Evolutionary conservation across 768 basidiomycete genomes (phyloP).

Genomic region (Hericium erinaceus): DNA sequence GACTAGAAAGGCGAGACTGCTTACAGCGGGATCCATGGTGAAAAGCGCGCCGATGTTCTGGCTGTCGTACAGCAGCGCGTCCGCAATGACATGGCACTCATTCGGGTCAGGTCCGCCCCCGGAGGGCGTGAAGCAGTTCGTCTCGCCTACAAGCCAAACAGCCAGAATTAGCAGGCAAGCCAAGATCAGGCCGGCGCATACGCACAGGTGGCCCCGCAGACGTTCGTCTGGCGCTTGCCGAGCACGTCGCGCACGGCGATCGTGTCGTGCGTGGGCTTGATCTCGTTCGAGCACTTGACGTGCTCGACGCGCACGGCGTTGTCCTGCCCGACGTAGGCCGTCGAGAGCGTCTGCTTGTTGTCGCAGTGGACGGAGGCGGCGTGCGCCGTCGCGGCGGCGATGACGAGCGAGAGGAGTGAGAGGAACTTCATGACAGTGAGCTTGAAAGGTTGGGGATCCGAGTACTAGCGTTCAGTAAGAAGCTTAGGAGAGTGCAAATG

Average conservation of each 20-base stretch:
- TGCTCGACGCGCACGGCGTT: neutral
- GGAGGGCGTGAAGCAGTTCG: slow-evolving; percentile 36
- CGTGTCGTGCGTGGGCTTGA: neutral
- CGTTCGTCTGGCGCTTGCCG: neutral
- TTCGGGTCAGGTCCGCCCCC: slow-evolving; percentile 40
- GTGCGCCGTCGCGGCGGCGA: neutral
- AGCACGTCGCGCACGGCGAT: neutral
- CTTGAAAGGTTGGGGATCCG: too few species aligned
- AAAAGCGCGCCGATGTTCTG: slow-evolving; percentile 32
- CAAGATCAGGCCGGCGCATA: neutral
- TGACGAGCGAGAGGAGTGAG: neutral
- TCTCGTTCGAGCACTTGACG: slow-evolving; percentile 1
- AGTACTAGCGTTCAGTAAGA: too few species aligned
- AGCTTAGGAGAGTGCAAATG: too few species aligned
- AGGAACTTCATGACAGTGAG: neutral
- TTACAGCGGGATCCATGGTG: slow-evolving; percentile 1
- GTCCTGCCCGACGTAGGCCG: neutral
- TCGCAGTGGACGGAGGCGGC: neutral
- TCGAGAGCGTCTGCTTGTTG: neutral
- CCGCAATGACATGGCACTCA: slow-evolving; percentile 41
- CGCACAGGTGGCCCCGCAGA: neutral
- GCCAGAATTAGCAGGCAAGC: too few species aligned
- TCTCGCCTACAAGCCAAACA: slow-evolving; percentile 7
- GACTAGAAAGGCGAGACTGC: neutral
- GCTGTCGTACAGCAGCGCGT: slow-evolving; percentile 36